Evolutionary conservation across 2,329 filamentous ascomycete genomes (phyloP), one percentile per base, ranked within the genome.

Genomic region (Xylariaceae sp.): DNA sequence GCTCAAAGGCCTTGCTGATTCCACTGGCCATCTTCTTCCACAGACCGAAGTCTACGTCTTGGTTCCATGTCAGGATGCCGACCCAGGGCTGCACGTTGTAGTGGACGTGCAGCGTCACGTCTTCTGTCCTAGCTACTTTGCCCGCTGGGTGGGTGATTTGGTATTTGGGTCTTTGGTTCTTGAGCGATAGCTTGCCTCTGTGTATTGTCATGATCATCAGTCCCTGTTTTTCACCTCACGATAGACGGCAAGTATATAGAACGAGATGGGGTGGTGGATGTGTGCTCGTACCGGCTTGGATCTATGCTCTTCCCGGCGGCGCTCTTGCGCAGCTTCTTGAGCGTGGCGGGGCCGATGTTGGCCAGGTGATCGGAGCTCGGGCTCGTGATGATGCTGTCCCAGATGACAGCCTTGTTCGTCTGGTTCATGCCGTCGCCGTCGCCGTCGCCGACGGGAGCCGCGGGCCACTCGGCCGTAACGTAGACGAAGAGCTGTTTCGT

Each of bases 81-180:
- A 99, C 90, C 89, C 92, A 97, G 30, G 94, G 94, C 77, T 99
- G 94, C 56, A 97, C 88, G 73, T 97, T 97, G 84, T 95, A 99
- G 68, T 94, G 87, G 49, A 97, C 76, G 65, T 86, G 84, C 58
- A 99, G 76, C 29, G 83, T 85, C 53, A 92, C 89, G 68, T 94
- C 85, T 47, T 80, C 76, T 46, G 84, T 78, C 66, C 87, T 80
- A 43, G 89, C 88, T 61, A 97, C 79, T 70, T 85, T 85, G 57
- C 92, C 88, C 10, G 80, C 81, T 10, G 92, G 88, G 70, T 96
- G 91, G 4, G 92, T 95, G 73, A 99, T 94, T 69, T 96, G 91
- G 77, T 99, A 99, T 73, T 99, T 99, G 2, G 92, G 88, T 68
- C 86, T 87, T 71, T 96, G 89, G 71, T 92, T 92, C 68, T 85